Conservation (phyloP, 2,329 filamentous ascomycete genomes). For the Sporothrix humicola region DNA sequence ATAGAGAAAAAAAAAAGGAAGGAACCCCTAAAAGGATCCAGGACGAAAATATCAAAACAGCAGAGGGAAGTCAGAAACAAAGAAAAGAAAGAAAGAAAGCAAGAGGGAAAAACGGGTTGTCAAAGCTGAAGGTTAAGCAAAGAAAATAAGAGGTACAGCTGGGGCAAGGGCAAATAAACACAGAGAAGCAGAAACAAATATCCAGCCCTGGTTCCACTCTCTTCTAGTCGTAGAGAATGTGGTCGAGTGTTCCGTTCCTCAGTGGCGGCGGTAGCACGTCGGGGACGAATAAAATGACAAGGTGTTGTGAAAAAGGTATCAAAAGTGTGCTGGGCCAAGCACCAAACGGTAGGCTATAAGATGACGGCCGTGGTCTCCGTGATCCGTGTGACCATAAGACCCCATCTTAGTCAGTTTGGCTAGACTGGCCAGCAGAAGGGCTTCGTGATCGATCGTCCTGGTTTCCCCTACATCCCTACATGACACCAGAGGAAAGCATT, state of each 20-base stretch:
- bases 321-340: too few species aligned
- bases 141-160: not conserved
- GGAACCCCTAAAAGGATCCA: not conserved
- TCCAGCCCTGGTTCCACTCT: too few species aligned
- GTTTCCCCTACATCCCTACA: constrained; percentile 40
- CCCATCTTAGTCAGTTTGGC: too few species aligned
- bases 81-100: not conserved
- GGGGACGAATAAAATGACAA: too few species aligned
- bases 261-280: too few species aligned
- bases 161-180: not conserved
- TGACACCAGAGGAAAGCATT: constrained; percentile 45
- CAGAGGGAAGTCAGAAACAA: not conserved
- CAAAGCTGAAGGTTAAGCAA: not conserved
- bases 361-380: too few species aligned
- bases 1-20: not conserved
- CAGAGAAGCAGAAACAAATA: not conserved
- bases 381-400: too few species aligned
- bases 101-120: not conserved
- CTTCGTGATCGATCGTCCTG: too few species aligned
- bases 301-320: too few species aligned
- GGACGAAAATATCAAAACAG: not conserved
- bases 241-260: not conserved
- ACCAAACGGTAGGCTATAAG: too few species aligned
- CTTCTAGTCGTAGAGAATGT: not conserved
- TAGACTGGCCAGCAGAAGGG: too few species aligned